Evolutionary conservation across 371 early-diverging fungal species (phyloP).

Genomic region (Umbelopsis sp.): DNA sequence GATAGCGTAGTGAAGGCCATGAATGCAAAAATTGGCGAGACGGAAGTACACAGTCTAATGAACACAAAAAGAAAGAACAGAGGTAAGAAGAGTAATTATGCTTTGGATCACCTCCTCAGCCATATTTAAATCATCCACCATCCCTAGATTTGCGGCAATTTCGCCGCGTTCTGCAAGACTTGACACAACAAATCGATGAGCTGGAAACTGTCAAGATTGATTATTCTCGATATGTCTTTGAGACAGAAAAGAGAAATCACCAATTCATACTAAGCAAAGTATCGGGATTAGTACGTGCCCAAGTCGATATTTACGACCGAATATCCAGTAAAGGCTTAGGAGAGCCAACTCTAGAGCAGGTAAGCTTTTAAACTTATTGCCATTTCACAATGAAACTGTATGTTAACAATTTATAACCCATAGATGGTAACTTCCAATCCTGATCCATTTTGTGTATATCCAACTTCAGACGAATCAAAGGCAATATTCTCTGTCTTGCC

Average conservation of each 20-base stretch:
- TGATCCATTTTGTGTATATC: slow-evolving; percentile 55
- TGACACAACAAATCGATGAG: slow-evolving; percentile 57
- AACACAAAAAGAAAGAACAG: slow-evolving; percentile 52
- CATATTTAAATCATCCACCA: neutral
- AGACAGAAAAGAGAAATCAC: slow-evolving; percentile 50
- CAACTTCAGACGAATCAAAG: slow-evolving; percentile 48
- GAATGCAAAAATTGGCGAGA: slow-evolving; percentile 56
- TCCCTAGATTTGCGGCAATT: slow-evolving; percentile 47
- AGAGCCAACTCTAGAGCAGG: slow-evolving; percentile 53
- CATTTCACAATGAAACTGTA: neutral
- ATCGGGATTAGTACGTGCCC: slow-evolving; percentile 51
- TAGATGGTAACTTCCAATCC: slow-evolving; percentile 57
- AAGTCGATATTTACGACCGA: slow-evolving; percentile 56
- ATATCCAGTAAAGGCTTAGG: slow-evolving; percentile 55
- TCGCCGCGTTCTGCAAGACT: slow-evolving; percentile 46
- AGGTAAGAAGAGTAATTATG: slow-evolving; percentile 27
- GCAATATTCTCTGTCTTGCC: slow-evolving; percentile 56
- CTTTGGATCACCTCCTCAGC: too few relatives aligned
- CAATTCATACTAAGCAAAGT: slow-evolving; percentile 49
- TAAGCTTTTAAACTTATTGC: slow-evolving; percentile 23
- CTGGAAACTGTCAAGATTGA: slow-evolving; percentile 51
- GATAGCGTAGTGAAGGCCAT: slow-evolving; percentile 47
- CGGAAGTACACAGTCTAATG: slow-evolving; percentile 51
- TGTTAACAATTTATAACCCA: neutral
- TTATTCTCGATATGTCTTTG: slow-evolving; percentile 49